A percentile compares a stretch with the other conserved stretches of the same genome.
Evolutionary conservation across 306 rosid genomes (phyloP).

Genomic region (Cicer yamashitae): DNA sequence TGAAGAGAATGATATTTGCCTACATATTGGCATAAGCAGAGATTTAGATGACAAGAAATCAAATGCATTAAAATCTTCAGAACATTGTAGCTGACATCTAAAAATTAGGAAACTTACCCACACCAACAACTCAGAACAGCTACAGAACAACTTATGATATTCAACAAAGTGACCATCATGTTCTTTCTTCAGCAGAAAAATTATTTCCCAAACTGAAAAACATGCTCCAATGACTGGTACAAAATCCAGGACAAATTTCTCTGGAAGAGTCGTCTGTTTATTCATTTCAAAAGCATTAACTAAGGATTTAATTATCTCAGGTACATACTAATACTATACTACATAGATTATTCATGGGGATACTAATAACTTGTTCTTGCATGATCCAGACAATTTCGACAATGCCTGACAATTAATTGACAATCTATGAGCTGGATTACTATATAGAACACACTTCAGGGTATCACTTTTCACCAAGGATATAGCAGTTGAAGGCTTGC

Average conservation of each 20-base stretch:
- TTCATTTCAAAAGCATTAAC: conserved; percentile 47
- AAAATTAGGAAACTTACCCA: conserved; percentile 71
- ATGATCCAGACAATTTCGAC: conserved; percentile 10
- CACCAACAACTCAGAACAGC: conserved; percentile 72
- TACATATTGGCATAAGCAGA: conserved; percentile 48
- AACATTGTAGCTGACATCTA: conserved; percentile 15
- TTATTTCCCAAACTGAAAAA: conserved; percentile 60
- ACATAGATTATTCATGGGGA: not conserved
- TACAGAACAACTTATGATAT: conserved; percentile 69
- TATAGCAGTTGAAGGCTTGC: conserved; percentile 8
- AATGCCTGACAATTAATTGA: conserved; percentile 18
- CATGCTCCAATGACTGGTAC: conserved; percentile 76
- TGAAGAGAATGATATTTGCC: conserved; percentile 63
- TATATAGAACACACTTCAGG: conserved; percentile 13
- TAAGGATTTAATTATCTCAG: conserved; percentile 14
- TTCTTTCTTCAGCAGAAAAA: conserved; percentile 63
- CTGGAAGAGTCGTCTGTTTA: conserved; percentile 54
- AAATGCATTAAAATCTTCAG: conserved; percentile 7
- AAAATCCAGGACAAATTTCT: conserved; percentile 57
- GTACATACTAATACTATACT: conserved; percentile 1
- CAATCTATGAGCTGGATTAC: not conserved
- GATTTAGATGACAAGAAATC: conserved; percentile 31
- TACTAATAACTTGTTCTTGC: not conserved
- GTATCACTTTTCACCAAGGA: not conserved
- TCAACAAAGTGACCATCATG: conserved; percentile 49